These are phyloP conservation scores for Salix brachista DNA, from an alignment of 345 rosid species.

Conservation along the genomic window DNA sequence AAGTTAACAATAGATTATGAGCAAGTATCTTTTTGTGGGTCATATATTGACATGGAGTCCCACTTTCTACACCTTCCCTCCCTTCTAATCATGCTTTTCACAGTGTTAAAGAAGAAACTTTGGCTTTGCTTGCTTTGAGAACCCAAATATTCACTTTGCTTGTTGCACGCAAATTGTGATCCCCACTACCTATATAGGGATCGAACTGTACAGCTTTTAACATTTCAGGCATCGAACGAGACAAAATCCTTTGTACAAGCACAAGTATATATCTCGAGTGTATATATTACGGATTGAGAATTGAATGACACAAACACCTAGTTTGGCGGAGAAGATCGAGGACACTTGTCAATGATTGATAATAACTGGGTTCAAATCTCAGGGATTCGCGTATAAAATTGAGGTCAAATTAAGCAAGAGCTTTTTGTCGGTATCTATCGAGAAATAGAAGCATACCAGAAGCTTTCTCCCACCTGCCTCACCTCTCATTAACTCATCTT, in stretches of 20 bases:
- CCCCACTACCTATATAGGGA: background rate
- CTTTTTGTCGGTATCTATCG: conserved; percentile 17
- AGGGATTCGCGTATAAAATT: conserved; percentile 7
- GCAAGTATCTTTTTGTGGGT: conserved; percentile 21
- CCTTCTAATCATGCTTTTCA: conserved; percentile 17
- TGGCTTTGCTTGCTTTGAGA: conserved; percentile 15
- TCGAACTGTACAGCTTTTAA: background rate
- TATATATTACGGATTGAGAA: background rate
- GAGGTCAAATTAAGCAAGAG: conserved; percentile 19
- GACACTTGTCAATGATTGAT: conserved; percentile 7
- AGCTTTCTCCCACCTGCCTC: conserved; percentile 14
- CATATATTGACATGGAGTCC: conserved; percentile 25
- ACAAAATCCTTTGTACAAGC: background rate
- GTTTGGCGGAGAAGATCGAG: conserved; percentile 25
- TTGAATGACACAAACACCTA: background rate
- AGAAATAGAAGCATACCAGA: background rate
- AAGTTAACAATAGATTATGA: background rate
- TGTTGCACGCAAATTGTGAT: conserved; percentile 11
- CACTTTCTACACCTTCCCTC: conserved; percentile 26
- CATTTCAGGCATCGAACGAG: background rate
- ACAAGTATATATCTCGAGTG: background rate
- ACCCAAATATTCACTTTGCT: conserved; percentile 14
- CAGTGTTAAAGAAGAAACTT: conserved; percentile 15
- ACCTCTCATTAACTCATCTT: background rate
- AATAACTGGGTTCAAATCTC: conserved; percentile 11